phyloP scores from a whole-genome alignment of 2,329 filamentous ascomycete species.

The Botrytis tulipae region DNA sequence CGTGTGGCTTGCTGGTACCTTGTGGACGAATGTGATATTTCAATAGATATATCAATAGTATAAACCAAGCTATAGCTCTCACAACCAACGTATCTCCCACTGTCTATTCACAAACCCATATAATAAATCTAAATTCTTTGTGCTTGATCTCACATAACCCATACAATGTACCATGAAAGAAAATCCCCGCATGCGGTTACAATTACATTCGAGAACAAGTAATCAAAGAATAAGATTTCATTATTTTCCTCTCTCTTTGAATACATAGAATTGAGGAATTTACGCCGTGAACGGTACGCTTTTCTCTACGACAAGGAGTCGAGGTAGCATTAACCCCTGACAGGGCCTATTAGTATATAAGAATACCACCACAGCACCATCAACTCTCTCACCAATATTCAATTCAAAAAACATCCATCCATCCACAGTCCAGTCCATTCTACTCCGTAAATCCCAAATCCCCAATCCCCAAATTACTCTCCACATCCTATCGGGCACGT shows the following conservation, averaged over 20 bases:
- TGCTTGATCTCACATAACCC: not conserved
- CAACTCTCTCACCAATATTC: too few species aligned
- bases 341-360: not conserved
- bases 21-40: not conserved
- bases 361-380: not conserved
- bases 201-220: not conserved
- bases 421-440: too few species aligned
- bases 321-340: not conserved
- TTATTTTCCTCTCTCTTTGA: not conserved
- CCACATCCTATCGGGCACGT: not conserved
- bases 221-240: not conserved
- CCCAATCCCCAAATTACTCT: not conserved
- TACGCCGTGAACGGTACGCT: conserved; percentile 2
- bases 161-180: not conserved
- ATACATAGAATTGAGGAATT: not conserved
- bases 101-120: not conserved
- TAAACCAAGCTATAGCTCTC: not conserved
- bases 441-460: not conserved
- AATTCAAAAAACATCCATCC: not conserved
- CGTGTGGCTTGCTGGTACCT: not conserved
- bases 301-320: not conserved
- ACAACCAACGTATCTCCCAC: not conserved
- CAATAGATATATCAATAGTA: not conserved
- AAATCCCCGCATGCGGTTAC: conserved; percentile 14
- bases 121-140: conserved; percentile 11